Evolutionary conservation across 164 flowering plant species (phyloP).

Genomic region (Houttuynia cordata): DNA sequence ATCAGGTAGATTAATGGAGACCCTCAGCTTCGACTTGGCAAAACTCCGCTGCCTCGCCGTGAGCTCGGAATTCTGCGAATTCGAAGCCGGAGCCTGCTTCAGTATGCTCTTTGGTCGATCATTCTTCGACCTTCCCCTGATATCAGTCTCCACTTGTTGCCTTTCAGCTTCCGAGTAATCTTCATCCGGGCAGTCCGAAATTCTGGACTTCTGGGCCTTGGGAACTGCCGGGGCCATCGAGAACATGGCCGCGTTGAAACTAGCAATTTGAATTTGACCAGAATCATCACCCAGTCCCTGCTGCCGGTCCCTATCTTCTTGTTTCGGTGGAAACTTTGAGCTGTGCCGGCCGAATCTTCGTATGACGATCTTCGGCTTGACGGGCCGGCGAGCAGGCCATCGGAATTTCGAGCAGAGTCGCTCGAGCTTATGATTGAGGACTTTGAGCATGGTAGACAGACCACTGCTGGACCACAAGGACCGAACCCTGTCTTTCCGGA

Average conservation of each 20-base stretch:
- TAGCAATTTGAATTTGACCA: constrained; percentile 52
- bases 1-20: constrained; percentile 79
- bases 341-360: constrained; percentile 35
- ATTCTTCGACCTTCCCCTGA: constrained; percentile 14
- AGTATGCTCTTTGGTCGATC: constrained; percentile 59
- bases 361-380: constrained; percentile 45
- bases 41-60: constrained; percentile 12
- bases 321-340: constrained; percentile 12
- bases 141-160: constrained; percentile 8
- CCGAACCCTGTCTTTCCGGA: background rate
- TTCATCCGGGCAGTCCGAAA: constrained; percentile 16
- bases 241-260: constrained; percentile 84
- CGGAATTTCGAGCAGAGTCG: constrained; percentile 37
- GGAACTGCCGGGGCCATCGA: constrained; percentile 79
- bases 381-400: constrained; percentile 32
- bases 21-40: constrained; percentile 42
- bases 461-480: constrained; percentile 4
- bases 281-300: constrained; percentile 6
- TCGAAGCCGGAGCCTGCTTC: constrained; percentile 47
- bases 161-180: constrained; percentile 7
- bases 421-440: constrained; percentile 29
- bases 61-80: constrained; percentile 13
- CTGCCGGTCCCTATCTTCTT: constrained; percentile 10
- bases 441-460: constrained; percentile 23
- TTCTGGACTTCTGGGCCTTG: constrained; percentile 10